Conservation (phyloP, 495 filamentous ascomycete genomes). For the Penicillium steckii region DNA sequence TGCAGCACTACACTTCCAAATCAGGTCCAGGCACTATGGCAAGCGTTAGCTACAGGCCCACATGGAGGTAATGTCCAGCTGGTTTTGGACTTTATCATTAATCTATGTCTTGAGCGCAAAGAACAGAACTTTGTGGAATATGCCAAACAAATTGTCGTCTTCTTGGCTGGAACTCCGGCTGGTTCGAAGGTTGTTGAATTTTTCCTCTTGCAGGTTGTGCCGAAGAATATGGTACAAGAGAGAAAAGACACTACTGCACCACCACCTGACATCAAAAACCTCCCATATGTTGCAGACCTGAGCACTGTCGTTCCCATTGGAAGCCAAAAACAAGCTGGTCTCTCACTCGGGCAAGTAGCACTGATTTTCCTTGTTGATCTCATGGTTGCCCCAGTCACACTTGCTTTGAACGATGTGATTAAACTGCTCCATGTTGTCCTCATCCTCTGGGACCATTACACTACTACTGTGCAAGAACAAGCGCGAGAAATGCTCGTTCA, state of each 20-base stretch:
- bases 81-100: conserved; percentile 93
- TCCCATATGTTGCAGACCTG: conserved; percentile 90
- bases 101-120: conserved; percentile 82
- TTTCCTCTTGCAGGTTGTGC: conserved; percentile 81
- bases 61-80: conserved; percentile 94
- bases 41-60: conserved; percentile 90
- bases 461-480: conserved; percentile 91
- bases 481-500: conserved; percentile 97
- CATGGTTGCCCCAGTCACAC: conserved; percentile 85
- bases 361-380: conserved; percentile 94
- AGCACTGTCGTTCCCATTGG: conserved; percentile 76
- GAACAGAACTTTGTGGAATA: conserved; percentile 98
- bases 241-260: conserved; percentile 69
- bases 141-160: conserved; percentile 96
- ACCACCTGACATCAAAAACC: conserved; percentile 67
- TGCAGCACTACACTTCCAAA: conserved; percentile 86
- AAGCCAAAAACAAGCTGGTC: conserved; percentile 77
- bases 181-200: conserved; percentile 94
- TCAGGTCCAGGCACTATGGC: conserved; percentile 96
- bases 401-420: conserved; percentile 73
- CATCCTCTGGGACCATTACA: conserved; percentile 96
- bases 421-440: conserved; percentile 87
- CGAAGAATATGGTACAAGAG: conserved; percentile 88
- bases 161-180: conserved; percentile 86
- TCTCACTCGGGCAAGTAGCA: conserved; percentile 89